These are phyloP conservation scores for Paspalum vaginatum DNA, from an alignment of 176 grass and related monocot genomes.

Conservation along the genomic window DNA sequence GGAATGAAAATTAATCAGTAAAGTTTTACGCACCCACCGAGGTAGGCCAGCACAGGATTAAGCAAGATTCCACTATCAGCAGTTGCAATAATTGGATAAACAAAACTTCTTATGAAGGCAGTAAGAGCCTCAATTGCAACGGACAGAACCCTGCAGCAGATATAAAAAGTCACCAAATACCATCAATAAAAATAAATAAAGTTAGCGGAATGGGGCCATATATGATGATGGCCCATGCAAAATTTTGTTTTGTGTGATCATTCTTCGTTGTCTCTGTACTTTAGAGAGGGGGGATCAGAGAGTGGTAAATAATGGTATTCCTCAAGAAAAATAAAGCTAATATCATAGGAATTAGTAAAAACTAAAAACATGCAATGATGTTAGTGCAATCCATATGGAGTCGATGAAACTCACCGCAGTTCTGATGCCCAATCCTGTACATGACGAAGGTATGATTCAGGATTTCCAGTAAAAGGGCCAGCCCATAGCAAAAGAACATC, in stretches of 20 bases:
- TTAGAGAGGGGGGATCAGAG: not conserved
- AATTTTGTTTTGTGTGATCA: conserved; percentile 6
- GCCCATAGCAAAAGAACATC: conserved; percentile 99
- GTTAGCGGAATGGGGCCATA: not conserved
- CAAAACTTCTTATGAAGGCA: conserved; percentile 92
- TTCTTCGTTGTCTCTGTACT: not conserved
- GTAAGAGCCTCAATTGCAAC: conserved; percentile 96
- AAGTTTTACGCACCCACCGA: conserved; percentile 72
- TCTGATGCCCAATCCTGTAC: conserved; percentile 87
- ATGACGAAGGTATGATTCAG: conserved; percentile 71
- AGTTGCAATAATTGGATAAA: conserved; percentile 60
- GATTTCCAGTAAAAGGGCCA: conserved; percentile 86
- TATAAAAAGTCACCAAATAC: conserved; percentile 27
- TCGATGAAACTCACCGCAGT: conserved; percentile 59
- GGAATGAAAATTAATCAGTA: conserved; percentile 20
- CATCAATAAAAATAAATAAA: conserved; percentile 1
- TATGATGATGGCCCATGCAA: conserved; percentile 3
- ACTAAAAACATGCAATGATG: conserved; percentile 12
- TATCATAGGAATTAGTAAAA: conserved; percentile 19
- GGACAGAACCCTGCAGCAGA: conserved; percentile 75
- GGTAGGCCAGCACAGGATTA: conserved; percentile 93
- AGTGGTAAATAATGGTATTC: not conserved
- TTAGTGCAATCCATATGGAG: not conserved
- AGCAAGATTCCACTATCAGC: conserved; percentile 80
- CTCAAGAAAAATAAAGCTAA: not conserved